Evolutionary conservation across 1,139 yeast species (phyloP), one percentile per base, ranked within the genome.

Genomic region (Suhomyces maxii): DNA sequence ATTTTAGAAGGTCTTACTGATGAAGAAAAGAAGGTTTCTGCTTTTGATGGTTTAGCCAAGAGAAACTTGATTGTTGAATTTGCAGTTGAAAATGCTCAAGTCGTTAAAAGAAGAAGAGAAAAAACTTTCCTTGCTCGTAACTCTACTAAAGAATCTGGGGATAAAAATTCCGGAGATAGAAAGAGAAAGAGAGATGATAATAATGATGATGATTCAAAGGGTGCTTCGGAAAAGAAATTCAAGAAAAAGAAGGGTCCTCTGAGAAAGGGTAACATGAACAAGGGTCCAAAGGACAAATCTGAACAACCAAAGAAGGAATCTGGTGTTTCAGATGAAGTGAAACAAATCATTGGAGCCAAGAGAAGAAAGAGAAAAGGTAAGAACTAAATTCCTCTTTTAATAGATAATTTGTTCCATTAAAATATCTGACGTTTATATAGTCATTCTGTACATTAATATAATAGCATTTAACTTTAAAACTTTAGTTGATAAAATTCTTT

Each of bases 21-120:
- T 7, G 93, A 87, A 44, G 89, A 86, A 65, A 69, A 73, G 65
- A 79, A 81, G 60, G 45, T 64, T 30, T 79, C 81, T 13, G 71
- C 80, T 51, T 58, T 73, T 40, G 86, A 82, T 48, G 80, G 82
- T 5, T 56, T 75, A 40, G 73, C 76, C 40, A 84, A 82, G 65
- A 83, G 97, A 71, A 81, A 89, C 51, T 74, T 93, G 51, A 89
- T 93, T 58, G 98, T 83, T 26, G 99, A 93, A 66, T 93, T 95
- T 73, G 98, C 99, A 8, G 79, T 93, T 60, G 98, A 91, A 65
- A 90, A 93, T 65, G 95, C 97, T 14, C 87, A 87, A 62, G 96
- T 93, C 46, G 86, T 93, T 38, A 89, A 87, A 67, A 85, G 97
- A 69, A 84, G 98, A 72, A 80, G 82, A 54, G 97, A 90, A 44